phyloP scores from a whole-genome alignment of 371 early-diverging fungal genomes.

The Globomyces sp. region DNA sequence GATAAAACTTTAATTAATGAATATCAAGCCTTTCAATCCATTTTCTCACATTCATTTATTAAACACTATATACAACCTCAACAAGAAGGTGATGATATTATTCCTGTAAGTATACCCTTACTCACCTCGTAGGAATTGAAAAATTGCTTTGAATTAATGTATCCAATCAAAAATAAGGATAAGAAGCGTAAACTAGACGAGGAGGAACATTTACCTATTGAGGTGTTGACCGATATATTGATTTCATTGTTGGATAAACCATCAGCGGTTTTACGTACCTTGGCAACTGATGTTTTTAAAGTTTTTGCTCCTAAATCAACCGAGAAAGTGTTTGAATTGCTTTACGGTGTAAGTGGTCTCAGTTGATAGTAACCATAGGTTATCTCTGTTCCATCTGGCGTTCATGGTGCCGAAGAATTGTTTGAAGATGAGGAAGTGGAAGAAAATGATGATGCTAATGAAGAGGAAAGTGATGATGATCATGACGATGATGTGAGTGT shows the following conservation, averaged over 20 bases:
- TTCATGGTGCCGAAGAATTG: slow-evolving; percentile 55
- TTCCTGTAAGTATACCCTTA: no score
- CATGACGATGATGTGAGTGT: slow-evolving; percentile 45
- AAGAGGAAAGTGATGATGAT: slow-evolving; percentile 52
- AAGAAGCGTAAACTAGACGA: slow-evolving; percentile 51
- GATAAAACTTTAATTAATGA: no score
- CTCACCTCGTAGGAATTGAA: slow-evolving; percentile 53
- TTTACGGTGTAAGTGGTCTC: slow-evolving; percentile 60
- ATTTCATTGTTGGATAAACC: slow-evolving; percentile 83
- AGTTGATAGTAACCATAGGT: slow-evolving; percentile 30
- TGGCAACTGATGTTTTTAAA: slow-evolving; percentile 81
- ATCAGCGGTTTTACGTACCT: slow-evolving; percentile 69
- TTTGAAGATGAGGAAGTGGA: slow-evolving; percentile 57
- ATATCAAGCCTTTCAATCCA: no score
- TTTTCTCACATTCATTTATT: no score
- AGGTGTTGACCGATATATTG: slow-evolving; percentile 88
- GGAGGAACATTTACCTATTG: slow-evolving; percentile 73
- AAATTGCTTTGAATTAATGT: slow-evolving; percentile 70
- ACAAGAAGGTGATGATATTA: no score
- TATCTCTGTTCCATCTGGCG: slow-evolving; percentile 52
- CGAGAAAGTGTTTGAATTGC: slow-evolving; percentile 67
- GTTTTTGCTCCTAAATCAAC: slow-evolving; percentile 76
- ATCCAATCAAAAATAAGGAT: slow-evolving; percentile 28
- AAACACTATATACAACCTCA: no score
- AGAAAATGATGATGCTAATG: slow-evolving; percentile 56